phyloP scores from a whole-genome alignment of 345 rosid species.

The Melaleuca alternifolia region DNA sequence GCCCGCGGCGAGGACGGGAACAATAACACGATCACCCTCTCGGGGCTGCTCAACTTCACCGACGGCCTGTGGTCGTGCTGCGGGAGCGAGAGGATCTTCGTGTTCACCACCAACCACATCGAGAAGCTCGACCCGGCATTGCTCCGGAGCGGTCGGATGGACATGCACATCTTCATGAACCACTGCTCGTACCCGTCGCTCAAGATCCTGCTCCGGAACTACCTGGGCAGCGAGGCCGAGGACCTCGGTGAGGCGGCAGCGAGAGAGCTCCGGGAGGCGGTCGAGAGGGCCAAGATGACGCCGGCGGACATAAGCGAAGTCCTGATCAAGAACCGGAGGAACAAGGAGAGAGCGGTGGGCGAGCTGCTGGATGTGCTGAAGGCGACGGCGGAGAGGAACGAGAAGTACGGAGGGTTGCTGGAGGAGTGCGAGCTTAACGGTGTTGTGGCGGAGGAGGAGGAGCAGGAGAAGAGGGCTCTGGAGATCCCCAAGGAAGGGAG shows the following conservation, averaged over 20 bases:
- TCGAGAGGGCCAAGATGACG: slow-evolving; percentile 69
- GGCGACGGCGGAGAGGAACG: slow-evolving; percentile 30
- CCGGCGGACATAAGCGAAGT: slow-evolving; percentile 93
- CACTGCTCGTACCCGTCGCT: slow-evolving; percentile 59
- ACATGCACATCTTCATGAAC: slow-evolving; percentile 89
- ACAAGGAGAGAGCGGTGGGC: slow-evolving; percentile 38
- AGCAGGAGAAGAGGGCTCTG: slow-evolving; percentile 77
- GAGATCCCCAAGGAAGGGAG: slow-evolving; percentile 42
- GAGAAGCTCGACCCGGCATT: slow-evolving; percentile 91
- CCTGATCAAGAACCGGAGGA: slow-evolving; percentile 59
- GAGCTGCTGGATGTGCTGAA: slow-evolving; percentile 49
- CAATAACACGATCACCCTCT: slow-evolving; percentile 57
- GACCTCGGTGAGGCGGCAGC: slow-evolving; percentile 16
- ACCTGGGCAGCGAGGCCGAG: slow-evolving; percentile 34
- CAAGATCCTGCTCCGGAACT: slow-evolving; percentile 62
- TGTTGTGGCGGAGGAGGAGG: slow-evolving; percentile 36
- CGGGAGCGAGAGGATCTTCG: slow-evolving; percentile 93
- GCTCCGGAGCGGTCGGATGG: slow-evolving; percentile 92
- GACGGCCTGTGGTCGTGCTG: slow-evolving; percentile 99
- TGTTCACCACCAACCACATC: slow-evolving; percentile 84
- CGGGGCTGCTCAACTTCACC: slow-evolving; percentile 87
- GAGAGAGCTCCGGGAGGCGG: slow-evolving; percentile 34
- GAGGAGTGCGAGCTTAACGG: slow-evolving; percentile 8
- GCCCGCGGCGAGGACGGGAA: slow-evolving; percentile 22
- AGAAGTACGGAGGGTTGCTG: slow-evolving; percentile 11